Evolutionary conservation across 805 yeast species (phyloP), one percentile per base, ranked within the genome.

Genomic region (Kodamaea restingae): DNA sequence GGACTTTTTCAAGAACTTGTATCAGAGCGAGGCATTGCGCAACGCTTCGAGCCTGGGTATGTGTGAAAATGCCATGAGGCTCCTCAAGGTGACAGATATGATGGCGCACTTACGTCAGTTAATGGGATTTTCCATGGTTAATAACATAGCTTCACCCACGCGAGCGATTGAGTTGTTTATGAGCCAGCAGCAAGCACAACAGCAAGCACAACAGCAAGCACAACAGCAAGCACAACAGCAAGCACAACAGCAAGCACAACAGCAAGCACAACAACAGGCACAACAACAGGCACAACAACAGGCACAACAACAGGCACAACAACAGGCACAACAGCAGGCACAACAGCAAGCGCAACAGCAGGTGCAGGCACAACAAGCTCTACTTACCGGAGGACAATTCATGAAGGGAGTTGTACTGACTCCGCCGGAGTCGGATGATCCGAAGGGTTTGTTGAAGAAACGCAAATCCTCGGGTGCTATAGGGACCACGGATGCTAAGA

Each of bases 71-170:
- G 79, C 85, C 5, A 74, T 85, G 77, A 65, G 91, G 43, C 70
- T 81, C 15, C 60, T 87, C 62, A 91, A 85, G 56, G 76, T 84
- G 4, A 75, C 88, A 30, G 93, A 86, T 57, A 81, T 82, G 7
- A 83, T 88, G 87, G 71, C 88, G 0, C 76, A 78, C 44, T 67
- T 87, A 46, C 73, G 75, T 40, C 79, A 84, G 4, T 61, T 88
- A 40, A 79, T 85, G 78, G 64, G 70, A 8, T 77, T 70, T 48
- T 73, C 84, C 7, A 63, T 66, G 41, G 59, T 70, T 5, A 65
- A 65, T 22, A 68, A 75, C 18, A 67, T 74, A 3, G 58, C 58
- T 4, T 74, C 81, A 24, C 86, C 88, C 0, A 44, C 77, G 30
- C 73, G 71, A 17, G 76, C 84, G 0, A 62, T 82, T 38, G 77